Percentiles rank a stretch among this genome's conserved stretches.
Conservation (phyloP, 2,329 filamentous ascomycete genomes). For the Exophiala sp. region DNA sequence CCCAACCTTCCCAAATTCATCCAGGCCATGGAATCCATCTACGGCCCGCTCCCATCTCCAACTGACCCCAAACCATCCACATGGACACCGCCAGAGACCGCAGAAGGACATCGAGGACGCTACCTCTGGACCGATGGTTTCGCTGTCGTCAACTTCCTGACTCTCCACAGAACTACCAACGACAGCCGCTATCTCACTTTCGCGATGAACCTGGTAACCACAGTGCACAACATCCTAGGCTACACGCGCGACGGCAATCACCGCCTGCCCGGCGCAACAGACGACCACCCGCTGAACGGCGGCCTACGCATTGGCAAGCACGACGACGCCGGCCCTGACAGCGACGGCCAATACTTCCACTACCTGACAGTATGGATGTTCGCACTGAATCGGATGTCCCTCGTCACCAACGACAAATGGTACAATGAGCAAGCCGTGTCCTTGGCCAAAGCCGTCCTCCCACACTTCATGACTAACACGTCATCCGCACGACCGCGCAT, state of each 20-base stretch:
- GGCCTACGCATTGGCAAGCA: constrained; percentile 59
- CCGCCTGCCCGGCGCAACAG: constrained; percentile 51
- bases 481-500: constrained; percentile 38
- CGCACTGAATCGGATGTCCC: constrained; percentile 53
- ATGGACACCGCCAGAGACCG: constrained; percentile 51
- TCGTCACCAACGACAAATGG: constrained; percentile 44
- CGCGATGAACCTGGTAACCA: constrained; percentile 47
- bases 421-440: constrained; percentile 53
- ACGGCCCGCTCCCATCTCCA: constrained; percentile 36
- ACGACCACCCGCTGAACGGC: constrained; percentile 50
- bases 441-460: constrained; percentile 53
- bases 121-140: constrained; percentile 63
- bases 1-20: constrained; percentile 30
- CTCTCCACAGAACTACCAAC: constrained; percentile 44
- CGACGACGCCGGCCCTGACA: constrained; percentile 47
- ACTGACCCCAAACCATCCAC: constrained; percentile 27
- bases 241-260: constrained; percentile 48
- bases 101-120: constrained; percentile 55
- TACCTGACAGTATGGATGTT: constrained; percentile 64
- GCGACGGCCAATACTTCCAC: constrained; percentile 61
- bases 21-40: constrained; percentile 39
- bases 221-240: constrained; percentile 54
- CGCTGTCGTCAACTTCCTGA: constrained; percentile 58
- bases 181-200: constrained; percentile 47
- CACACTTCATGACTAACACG: constrained; percentile 47